These are phyloP conservation scores for Nymphaea colorata DNA, from an alignment of 164 flowering plant species.

Conservation along the genomic window DNA sequence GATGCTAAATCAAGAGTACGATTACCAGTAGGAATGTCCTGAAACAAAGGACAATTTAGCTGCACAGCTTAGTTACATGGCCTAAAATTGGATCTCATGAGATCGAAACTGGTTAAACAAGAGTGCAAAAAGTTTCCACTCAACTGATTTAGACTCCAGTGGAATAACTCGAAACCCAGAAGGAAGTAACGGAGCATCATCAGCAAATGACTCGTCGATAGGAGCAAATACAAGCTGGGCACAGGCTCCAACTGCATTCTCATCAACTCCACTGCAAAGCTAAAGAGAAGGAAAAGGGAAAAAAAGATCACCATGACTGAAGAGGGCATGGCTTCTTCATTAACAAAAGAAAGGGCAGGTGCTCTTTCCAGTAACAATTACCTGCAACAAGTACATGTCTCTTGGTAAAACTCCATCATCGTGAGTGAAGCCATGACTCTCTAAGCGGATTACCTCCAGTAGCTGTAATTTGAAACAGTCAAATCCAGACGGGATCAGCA, in stretches of 20 bases:
- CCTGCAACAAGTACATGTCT: slow-evolving; percentile 69
- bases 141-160: slow-evolving; percentile 57
- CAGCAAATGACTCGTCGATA: slow-evolving; percentile 72
- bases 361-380: slow-evolving; percentile 1
- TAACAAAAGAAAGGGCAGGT: too few species aligned
- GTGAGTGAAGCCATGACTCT: slow-evolving; percentile 52
- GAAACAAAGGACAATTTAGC: background rate
- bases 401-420: slow-evolving; percentile 51
- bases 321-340: too few species aligned
- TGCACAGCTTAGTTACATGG: background rate
- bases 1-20: slow-evolving; percentile 83
- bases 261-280: slow-evolving; percentile 87
- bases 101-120: background rate
- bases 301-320: background rate
- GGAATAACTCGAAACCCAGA: slow-evolving; percentile 85
- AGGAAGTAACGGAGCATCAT: slow-evolving; percentile 72
- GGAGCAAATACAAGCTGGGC: slow-evolving; percentile 88
- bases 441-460: slow-evolving; percentile 68
- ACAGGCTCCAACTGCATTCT: slow-evolving; percentile 60
- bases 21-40: slow-evolving; percentile 43
- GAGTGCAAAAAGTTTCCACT: background rate
- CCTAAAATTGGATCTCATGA: background rate
- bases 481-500: background rate
- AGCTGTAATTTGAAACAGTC: slow-evolving; percentile 18
- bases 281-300: slow-evolving; percentile 12